Evolutionary conservation across 2,329 filamentous ascomycete species (phyloP).

Genomic region (Ascochyta rabiei): DNA sequence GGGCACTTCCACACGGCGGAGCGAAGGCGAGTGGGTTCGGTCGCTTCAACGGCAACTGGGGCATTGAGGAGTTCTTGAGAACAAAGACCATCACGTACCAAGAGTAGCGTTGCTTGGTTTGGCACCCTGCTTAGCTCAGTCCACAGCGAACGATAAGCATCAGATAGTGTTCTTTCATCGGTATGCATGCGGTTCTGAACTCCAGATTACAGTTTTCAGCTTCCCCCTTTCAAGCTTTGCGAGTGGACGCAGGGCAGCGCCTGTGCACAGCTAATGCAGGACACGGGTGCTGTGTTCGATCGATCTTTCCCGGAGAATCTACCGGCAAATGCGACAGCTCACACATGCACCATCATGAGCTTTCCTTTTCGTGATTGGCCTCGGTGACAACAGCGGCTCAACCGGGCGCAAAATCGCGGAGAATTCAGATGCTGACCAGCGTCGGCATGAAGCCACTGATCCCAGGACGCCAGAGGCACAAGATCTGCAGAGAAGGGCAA

Average conservation of each 20-base stretch:
- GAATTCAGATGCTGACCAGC: not conserved
- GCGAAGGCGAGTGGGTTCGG: slow-evolving; percentile 58
- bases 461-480: not conserved
- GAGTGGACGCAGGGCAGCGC: not conserved
- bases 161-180: not conserved
- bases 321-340: not conserved
- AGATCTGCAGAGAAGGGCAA: not conserved
- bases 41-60: slow-evolving; percentile 53
- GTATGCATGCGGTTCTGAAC: not conserved
- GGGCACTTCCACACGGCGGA: slow-evolving; percentile 56
- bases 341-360: not conserved
- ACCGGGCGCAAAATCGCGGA: not conserved
- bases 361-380: not conserved
- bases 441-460: slow-evolving; percentile 1
- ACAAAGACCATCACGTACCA: slow-evolving; percentile 51
- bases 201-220: too few relatives aligned
- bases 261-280: not conserved
- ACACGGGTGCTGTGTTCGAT: not conserved
- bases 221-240: not conserved
- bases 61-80: slow-evolving; percentile 55
- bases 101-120: slow-evolving; percentile 22
- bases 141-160: not conserved
- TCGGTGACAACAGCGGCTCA: not conserved
- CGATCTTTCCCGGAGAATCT: not conserved
- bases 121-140: not conserved